A percentile compares a stretch with the other conserved stretches of the same genome.
Conservation (phyloP, 1,139 yeast genomes). For the Yarrowia galli region DNA sequence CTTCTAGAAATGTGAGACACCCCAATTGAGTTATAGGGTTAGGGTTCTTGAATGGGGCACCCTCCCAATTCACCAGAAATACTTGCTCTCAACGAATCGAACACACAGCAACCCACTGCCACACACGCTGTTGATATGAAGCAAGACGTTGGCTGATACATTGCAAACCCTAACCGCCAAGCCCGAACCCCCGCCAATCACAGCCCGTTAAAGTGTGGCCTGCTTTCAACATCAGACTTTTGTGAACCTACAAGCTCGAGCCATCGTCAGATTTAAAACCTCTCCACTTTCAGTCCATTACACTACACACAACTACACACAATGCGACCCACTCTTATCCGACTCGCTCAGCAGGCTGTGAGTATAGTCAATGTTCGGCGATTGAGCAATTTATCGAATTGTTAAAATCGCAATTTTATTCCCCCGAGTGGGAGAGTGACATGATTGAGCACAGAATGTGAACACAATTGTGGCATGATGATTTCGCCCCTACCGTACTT, state of each 20-base stretch:
- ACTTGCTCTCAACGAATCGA: conserved; percentile 27
- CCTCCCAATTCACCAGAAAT: too few species aligned
- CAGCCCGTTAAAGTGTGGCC: conserved; percentile 28
- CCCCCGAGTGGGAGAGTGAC: too few species aligned
- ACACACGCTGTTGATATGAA: not conserved
- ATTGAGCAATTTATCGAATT: conserved; percentile 24
- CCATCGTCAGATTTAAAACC: conserved; percentile 34
- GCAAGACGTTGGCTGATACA: conserved; percentile 9
- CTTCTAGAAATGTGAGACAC: too few species aligned
- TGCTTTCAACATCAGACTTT: conserved; percentile 37
- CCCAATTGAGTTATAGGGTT: not conserved
- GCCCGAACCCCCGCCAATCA: conserved; percentile 15
- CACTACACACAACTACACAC: conserved; percentile 29
- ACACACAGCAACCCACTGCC: not conserved
- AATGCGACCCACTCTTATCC: conserved; percentile 38
- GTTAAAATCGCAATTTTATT: too few species aligned
- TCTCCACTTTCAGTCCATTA: conserved; percentile 15
- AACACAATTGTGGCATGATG: not conserved
- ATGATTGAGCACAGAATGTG: too few species aligned
- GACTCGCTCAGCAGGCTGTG: conserved; percentile 38
- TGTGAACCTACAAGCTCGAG: conserved; percentile 29
- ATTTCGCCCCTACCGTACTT: too few species aligned
- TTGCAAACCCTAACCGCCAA: conserved; percentile 10
- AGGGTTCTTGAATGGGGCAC: too few species aligned
- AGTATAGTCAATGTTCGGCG: not conserved